These are phyloP conservation scores for Blastomyces parvus DNA, from an alignment of 2,329 filamentous ascomycete species.

Conservation along the genomic window DNA sequence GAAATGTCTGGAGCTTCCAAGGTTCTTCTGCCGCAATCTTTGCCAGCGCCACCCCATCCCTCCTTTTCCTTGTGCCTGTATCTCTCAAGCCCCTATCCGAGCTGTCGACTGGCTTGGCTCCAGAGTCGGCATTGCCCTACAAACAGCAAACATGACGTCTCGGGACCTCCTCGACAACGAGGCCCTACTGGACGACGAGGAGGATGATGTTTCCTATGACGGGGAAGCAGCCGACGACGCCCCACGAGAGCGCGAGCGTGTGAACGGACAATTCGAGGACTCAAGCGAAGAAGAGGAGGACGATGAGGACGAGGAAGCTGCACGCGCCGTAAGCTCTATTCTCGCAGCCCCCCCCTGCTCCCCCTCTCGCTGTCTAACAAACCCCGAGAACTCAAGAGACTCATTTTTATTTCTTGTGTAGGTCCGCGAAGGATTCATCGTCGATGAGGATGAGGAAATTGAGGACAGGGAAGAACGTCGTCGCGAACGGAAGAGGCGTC, in stretches of 20 bases:
- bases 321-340: slow-evolving; percentile 52
- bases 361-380: neutral
- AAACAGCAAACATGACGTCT: slow-evolving; percentile 42
- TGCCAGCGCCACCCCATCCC: neutral
- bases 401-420: slow-evolving; percentile 31
- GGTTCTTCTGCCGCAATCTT: neutral
- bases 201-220: slow-evolving; percentile 72
- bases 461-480: slow-evolving; percentile 53
- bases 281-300: slow-evolving; percentile 90
- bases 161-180: slow-evolving; percentile 69
- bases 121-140: neutral
- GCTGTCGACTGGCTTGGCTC: neutral
- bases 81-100: neutral
- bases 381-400: neutral
- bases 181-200: slow-evolving; percentile 78
- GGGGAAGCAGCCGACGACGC: slow-evolving; percentile 54
- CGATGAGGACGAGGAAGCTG: slow-evolving; percentile 82
- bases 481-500: slow-evolving; percentile 65
- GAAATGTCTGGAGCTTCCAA: neutral
- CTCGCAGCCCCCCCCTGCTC: no score
- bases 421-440: slow-evolving; percentile 92
- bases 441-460: slow-evolving; percentile 79
- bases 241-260: slow-evolving; percentile 35
- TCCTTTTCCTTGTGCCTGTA: neutral
- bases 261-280: slow-evolving; percentile 54